These are phyloP conservation scores for Gloeophyllum trabeum DNA, from an alignment of 768 basidiomycete species.

Conservation along the genomic window DNA sequence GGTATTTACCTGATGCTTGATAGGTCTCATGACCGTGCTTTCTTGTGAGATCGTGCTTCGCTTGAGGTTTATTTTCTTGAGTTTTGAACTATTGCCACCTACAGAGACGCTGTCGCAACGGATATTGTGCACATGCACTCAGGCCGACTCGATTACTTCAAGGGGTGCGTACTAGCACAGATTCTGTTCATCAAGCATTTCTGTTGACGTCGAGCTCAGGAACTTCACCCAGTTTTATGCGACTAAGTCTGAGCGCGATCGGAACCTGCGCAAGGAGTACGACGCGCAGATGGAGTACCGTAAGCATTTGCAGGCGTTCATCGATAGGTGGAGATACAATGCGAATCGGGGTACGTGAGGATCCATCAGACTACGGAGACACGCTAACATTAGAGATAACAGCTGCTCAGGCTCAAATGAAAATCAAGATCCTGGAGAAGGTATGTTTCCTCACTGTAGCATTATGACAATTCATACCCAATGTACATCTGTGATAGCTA, in stretches of 20 bases:
- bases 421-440: constrained; percentile 68
- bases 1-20: constrained; percentile 5
- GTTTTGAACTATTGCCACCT: background rate
- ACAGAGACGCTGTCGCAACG: constrained; percentile 87
- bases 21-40: constrained; percentile 95
- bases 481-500: constrained; percentile 41
- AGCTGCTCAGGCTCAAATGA: constrained; percentile 83
- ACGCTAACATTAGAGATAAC: constrained; percentile 85
- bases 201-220: constrained; percentile 23
- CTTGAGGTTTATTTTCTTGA: too few species aligned
- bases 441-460: constrained; percentile 21
- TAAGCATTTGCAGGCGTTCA: constrained; percentile 93
- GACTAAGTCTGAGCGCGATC: constrained; percentile 91
- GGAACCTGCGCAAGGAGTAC: constrained; percentile 88
- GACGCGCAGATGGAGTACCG: constrained; percentile 94
- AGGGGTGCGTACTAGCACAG: constrained; percentile 45
- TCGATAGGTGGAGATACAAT: constrained; percentile 97
- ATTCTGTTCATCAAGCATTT: background rate
- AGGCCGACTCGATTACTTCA: constrained; percentile 90
- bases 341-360: constrained; percentile 66
- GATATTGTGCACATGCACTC: constrained; percentile 98
- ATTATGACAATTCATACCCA: too few species aligned
- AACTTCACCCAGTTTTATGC: constrained; percentile 99
- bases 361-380: constrained; percentile 97
- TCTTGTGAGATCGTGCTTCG: constrained; percentile 46